Base-by-base conservation (phyloP, 768 basidiomycete species). In the Hygrophorus pudorinus region DNA sequence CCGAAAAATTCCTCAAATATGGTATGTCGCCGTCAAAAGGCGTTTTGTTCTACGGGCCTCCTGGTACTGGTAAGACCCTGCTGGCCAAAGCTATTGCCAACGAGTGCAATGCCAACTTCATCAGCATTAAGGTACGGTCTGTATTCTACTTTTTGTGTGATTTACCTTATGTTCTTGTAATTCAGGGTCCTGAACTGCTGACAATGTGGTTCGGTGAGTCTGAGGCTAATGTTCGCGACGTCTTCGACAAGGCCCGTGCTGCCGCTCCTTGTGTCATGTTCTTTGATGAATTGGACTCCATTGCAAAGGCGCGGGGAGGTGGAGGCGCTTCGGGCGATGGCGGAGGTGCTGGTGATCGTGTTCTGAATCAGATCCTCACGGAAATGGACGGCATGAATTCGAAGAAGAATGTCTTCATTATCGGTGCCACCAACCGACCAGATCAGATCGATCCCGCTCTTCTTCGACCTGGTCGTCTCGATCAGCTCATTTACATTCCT, bases 191-290 rank as follows among this genome's bases (percentile, higher is more conserved):
- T 50, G 96, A 97, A 67, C 74, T 97, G 34, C 80, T 98, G 34
- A 99, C 93, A 5, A 98, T 98, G 94, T 99, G 96, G 92, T 98
- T 99, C 66, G 96, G 96, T 80, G 96, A 99, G 75, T 98, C 94
- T 5, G 96, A 99, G 70, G 96, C 94, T 52, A 99, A 99, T 58
- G 96, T 99, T 49, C 90, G 96, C 55, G 94, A 98, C 55, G 91
- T 98, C 51, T 99, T 99, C 65, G 96, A 99, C 78, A 98, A 98
- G 69, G 96, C 96, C 24, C 89, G 96, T 54, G 96, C 96, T 13
- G 96, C 96, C 6, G 94, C 96, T 20, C 96, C 96, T 44, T 98
- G 96, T 61, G 96, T 99, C 55, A 96, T 99, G 91, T 99, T 99
- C 87, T 99, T 99, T 67, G 96, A 99, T 57, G 96, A 99, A 65